phyloP scores from a whole-genome alignment of 352 stramenopile genomes.

The Aphanomyces astaci region DNA sequence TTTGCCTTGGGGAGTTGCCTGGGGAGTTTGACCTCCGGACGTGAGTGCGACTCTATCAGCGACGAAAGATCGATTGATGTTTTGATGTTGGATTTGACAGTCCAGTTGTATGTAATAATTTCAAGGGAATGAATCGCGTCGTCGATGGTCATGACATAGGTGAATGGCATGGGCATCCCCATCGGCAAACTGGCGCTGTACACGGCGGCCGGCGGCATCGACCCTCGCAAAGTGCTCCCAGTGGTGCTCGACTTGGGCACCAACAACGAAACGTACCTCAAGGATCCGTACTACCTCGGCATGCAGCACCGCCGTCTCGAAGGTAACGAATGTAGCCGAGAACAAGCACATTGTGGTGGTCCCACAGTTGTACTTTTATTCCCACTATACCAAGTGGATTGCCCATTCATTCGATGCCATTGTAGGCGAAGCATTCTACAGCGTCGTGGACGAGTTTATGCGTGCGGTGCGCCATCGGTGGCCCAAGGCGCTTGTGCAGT shows the following conservation, averaged over 20 bases:
- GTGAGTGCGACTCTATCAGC: too few relatives aligned
- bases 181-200: slow-evolving; percentile 94
- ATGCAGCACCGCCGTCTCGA: slow-evolving; percentile 84
- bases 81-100: too few relatives aligned
- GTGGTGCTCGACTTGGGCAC: slow-evolving; percentile 94
- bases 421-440: slow-evolving; percentile 87
- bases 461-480: slow-evolving; percentile 75
- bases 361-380: too few relatives aligned
- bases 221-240: slow-evolving; percentile 88
- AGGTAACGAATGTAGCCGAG: background rate
- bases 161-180: slow-evolving; percentile 88
- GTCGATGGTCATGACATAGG: slow-evolving; percentile 61
- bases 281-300: slow-evolving; percentile 93
- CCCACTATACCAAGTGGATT: too few relatives aligned
- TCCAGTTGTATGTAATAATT: too few relatives aligned
- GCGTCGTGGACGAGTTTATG: slow-evolving; percentile 94
- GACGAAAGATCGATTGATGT: too few relatives aligned
- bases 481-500: slow-evolving; percentile 93
- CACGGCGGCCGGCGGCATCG: slow-evolving; percentile 90
- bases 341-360: too few relatives aligned
- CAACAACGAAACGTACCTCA: slow-evolving; percentile 90
- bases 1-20: too few relatives aligned
- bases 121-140: too few relatives aligned
- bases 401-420: too few relatives aligned
- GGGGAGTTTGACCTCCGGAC: too few relatives aligned